phyloP scores from a whole-genome alignment of 2,329 filamentous ascomycete genomes.

The Talaromyces verruculosus region DNA sequence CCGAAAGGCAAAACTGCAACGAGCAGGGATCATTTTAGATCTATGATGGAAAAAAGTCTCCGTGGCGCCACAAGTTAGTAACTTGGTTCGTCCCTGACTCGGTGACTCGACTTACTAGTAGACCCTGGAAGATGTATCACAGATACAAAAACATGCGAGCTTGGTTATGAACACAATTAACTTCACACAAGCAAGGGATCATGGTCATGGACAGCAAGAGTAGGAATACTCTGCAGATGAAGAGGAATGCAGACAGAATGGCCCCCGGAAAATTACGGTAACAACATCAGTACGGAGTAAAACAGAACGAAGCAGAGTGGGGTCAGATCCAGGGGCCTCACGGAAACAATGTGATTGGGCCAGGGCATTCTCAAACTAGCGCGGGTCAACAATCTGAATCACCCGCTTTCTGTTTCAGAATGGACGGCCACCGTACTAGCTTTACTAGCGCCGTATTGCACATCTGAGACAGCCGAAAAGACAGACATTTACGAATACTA shows the following conservation, averaged over 20 bases:
- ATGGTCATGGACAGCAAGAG: neutral
- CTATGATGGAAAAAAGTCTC: neutral
- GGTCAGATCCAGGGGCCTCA: constrained; percentile 1
- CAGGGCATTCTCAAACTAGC: constrained; percentile 21
- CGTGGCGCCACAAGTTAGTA: neutral
- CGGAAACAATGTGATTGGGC: neutral
- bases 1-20: neutral
- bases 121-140: neutral
- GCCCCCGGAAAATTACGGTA: neutral
- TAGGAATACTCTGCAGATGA: neutral
- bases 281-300: neutral
- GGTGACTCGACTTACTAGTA: neutral
- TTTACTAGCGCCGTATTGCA: constrained; percentile 6
- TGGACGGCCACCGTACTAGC: constrained; percentile 9
- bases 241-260: neutral
- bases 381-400: constrained; percentile 23
- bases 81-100: neutral
- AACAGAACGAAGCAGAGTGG: constrained; percentile 5
- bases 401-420: constrained; percentile 23
- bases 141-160: neutral
- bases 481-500: neutral
- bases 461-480: constrained; percentile 5
- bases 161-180: neutral
- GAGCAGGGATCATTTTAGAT: constrained; percentile 13
- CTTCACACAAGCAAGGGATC: neutral